These are phyloP conservation scores for Immersiella caudata DNA, from an alignment of 495 filamentous ascomycete genomes.

Conservation along the genomic window DNA sequence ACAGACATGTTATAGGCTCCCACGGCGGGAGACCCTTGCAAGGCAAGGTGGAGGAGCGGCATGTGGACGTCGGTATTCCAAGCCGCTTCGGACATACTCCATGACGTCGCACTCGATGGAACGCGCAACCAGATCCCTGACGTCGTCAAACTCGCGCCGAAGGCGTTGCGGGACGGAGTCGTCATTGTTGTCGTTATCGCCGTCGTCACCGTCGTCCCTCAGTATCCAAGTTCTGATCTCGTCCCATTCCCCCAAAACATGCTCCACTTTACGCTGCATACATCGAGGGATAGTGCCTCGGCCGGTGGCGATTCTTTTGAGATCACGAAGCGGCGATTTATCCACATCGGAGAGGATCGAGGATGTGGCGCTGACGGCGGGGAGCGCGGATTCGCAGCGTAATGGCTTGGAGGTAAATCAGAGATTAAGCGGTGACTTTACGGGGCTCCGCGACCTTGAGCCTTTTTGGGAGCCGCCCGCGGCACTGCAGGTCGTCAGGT, in stretches of 20 bases:
- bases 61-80: conserved; percentile 17
- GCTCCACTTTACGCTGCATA: background rate
- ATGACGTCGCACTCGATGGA: conserved; percentile 10
- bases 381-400: background rate
- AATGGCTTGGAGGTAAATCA: background rate
- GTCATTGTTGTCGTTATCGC: no score
- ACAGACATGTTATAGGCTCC: conserved; percentile 16
- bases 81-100: conserved; percentile 17
- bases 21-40: conserved; percentile 11
- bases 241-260: background rate
- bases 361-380: background rate
- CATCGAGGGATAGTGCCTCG: conserved; percentile 1
- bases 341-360: conserved; percentile 5
- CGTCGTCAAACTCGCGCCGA: conserved; percentile 12
- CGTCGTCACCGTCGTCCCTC: background rate
- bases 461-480: background rate
- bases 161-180: conserved; percentile 1
- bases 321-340: conserved; percentile 9
- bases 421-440: conserved; percentile 6
- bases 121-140: conserved; percentile 11
- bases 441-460: conserved; percentile 1
- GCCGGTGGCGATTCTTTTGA: conserved; percentile 3
- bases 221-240: background rate
- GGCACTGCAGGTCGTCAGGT: background rate
- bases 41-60: conserved; percentile 11